Conservation (phyloP, 192 early-diverging fungal genomes). For the Linnemannia exigua region DNA sequence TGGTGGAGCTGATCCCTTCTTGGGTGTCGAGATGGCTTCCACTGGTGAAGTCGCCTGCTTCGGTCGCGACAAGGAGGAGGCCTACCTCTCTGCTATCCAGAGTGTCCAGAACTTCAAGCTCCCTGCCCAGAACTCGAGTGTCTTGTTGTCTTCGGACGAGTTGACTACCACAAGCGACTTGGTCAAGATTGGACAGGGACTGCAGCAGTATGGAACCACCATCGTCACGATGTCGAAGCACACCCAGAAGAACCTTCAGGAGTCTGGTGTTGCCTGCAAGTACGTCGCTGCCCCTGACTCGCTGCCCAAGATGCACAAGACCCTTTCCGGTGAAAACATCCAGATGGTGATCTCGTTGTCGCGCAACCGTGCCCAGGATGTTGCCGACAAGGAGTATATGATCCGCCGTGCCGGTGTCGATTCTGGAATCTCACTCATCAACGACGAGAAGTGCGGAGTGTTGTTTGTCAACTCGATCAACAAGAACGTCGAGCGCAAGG, state of each 20-base stretch:
- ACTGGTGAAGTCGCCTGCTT: conserved; percentile 99
- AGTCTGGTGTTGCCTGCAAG: conserved; percentile 57
- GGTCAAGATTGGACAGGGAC: conserved; percentile 75
- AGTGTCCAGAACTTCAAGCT: conserved; percentile 94
- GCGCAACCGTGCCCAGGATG: conserved; percentile 72
- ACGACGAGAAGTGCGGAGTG: conserved; percentile 94
- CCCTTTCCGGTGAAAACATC: conserved; percentile 71
- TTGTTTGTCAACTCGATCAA: conserved; percentile 91
- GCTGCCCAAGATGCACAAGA: conserved; percentile 69
- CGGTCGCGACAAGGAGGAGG: conserved; percentile 90
- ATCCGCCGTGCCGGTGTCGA: conserved; percentile 96
- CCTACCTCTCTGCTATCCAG: conserved; percentile 84
- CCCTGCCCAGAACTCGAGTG: conserved; percentile 74
- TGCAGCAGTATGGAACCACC: conserved; percentile 76
- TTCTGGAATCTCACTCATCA: conserved; percentile 95
- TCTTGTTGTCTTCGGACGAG: conserved; percentile 80
- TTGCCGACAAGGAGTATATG: conserved; percentile 77
- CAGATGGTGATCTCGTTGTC: conserved; percentile 83
- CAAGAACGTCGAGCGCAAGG: conserved; percentile 62
- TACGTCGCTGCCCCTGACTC: conserved; percentile 60
- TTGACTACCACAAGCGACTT: conserved; percentile 80
- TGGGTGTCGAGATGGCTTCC: conserved; percentile 98
- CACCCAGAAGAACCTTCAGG: conserved; percentile 65
- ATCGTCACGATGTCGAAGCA: conserved; percentile 77
- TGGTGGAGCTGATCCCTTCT: conserved; percentile 94